Percentiles rank a stretch among this genome's conserved stretches.
phyloP scores from a whole-genome alignment of 1,284 basidiomycete genomes.

The Heimioporus retisporus region DNA sequence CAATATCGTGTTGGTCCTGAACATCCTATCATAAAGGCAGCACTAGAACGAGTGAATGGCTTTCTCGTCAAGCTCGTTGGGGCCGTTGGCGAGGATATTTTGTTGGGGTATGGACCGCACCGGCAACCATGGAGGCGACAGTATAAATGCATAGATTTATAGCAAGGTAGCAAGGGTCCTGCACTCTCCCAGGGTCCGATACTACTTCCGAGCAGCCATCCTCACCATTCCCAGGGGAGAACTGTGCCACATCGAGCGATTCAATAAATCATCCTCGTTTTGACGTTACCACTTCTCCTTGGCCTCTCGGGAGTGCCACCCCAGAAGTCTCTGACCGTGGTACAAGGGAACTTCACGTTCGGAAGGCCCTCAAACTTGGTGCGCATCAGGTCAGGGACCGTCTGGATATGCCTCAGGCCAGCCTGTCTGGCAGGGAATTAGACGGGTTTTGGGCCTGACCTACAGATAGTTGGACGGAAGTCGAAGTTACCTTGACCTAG shows the following conservation, averaged over 20 bases:
- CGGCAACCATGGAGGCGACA: conserved; percentile 98
- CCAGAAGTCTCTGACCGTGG: conserved; percentile 87
- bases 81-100: conserved; percentile 78
- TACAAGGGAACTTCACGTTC: conserved; percentile 36
- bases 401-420: conserved; percentile 81
- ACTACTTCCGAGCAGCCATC: conserved; percentile 55
- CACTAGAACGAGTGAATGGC: conserved; percentile 90
- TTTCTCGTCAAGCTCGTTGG: conserved; percentile 81
- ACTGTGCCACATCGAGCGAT: conserved; percentile 70
- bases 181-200: conserved; percentile 50
- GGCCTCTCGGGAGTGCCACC: conserved; percentile 91
- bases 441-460: conserved; percentile 68
- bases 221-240: conserved; percentile 72
- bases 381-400: conserved; percentile 84
- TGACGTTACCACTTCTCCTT: conserved; percentile 91
- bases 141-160: conserved; percentile 94
- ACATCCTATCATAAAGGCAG: conserved; percentile 88
- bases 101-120: conserved; percentile 96
- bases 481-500: conserved; percentile 25
- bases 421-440: conserved; percentile 79
- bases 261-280: conserved; percentile 96
- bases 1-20: conserved; percentile 95
- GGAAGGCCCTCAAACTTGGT: conserved; percentile 79
- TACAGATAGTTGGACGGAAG: conserved; percentile 57
- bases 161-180: conserved; percentile 80